Percentiles rank a stretch among this genome's conserved stretches.
These are phyloP conservation scores for Apophysomyces ossiformis DNA, from an alignment of 371 early-diverging fungal genomes.

Conservation along the genomic window DNA sequence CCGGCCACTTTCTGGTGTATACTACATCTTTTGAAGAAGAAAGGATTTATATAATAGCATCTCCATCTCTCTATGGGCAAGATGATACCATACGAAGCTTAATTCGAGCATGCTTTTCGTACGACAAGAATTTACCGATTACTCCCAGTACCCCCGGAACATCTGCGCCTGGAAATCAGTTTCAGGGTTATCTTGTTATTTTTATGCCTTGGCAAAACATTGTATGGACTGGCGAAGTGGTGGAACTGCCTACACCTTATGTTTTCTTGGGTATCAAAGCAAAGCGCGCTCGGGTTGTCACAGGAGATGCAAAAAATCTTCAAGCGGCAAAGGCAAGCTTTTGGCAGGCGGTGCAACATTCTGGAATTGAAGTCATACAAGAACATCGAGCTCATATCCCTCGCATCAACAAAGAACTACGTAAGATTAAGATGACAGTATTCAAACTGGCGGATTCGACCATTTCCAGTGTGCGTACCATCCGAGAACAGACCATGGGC, in stretches of 20 bases:
- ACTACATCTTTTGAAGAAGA: slow-evolving; percentile 69
- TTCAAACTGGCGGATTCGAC: slow-evolving; percentile 64
- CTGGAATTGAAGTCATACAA: slow-evolving; percentile 55
- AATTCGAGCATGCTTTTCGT: slow-evolving; percentile 41
- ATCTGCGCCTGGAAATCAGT: slow-evolving; percentile 13
- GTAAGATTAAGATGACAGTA: slow-evolving; percentile 66
- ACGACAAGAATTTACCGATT: slow-evolving; percentile 29
- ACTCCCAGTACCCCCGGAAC: slow-evolving; percentile 29
- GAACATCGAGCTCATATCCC: slow-evolving; percentile 67
- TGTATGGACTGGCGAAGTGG: slow-evolving; percentile 64
- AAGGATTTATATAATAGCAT: slow-evolving; percentile 67
- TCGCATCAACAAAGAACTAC: slow-evolving; percentile 59
- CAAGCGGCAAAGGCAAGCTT: slow-evolving; percentile 55
- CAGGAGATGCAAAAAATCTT: slow-evolving; percentile 55
- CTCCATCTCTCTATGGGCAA: slow-evolving; percentile 46
- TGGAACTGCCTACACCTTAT: slow-evolving; percentile 45
- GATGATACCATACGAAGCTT: slow-evolving; percentile 41
- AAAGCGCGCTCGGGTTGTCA: slow-evolving; percentile 71
- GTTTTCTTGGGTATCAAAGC: slow-evolving; percentile 64
- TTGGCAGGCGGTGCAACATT: slow-evolving; percentile 51
- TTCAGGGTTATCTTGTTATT: slow-evolving; percentile 57
- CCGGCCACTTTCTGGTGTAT: slow-evolving; percentile 72
- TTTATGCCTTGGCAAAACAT: slow-evolving; percentile 63
- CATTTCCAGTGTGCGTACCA: slow-evolving; percentile 57
- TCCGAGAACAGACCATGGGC: slow-evolving; percentile 59